Evolutionary conservation across 306 rosid genomes (phyloP).

Genomic region (Comarum palustre): DNA sequence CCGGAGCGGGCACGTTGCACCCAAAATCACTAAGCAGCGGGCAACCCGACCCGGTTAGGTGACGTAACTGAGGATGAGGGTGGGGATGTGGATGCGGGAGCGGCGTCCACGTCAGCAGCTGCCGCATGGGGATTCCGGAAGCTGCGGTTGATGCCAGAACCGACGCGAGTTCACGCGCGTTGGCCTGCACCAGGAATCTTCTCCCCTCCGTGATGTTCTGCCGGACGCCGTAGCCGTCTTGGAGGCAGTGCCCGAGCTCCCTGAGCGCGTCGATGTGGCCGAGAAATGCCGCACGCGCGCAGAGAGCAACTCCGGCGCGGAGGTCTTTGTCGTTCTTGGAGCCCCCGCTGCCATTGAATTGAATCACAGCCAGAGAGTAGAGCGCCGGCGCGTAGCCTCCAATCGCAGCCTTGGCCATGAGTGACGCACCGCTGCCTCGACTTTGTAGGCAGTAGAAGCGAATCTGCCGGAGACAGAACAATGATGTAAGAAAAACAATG

Average conservation of each 20-base stretch:
- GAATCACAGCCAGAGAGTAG: conserved; percentile 81
- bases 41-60: conserved; percentile 46
- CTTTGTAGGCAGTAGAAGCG: conserved; percentile 79
- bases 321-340: conserved; percentile 81
- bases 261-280: conserved; percentile 88
- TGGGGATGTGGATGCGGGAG: conserved; percentile 24
- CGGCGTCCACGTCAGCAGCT: conserved; percentile 47
- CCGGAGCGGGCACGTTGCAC: conserved; percentile 79
- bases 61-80: conserved; percentile 36
- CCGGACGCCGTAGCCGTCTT: conserved; percentile 92
- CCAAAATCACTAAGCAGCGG: conserved; percentile 81
- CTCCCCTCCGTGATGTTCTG: conserved; percentile 78
- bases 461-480: conserved; percentile 50
- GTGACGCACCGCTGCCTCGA: conserved; percentile 76
- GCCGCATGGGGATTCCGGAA: conserved; percentile 22
- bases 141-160: conserved; percentile 41
- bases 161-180: conserved; percentile 84
- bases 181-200: conserved; percentile 78
- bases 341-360: conserved; percentile 95
- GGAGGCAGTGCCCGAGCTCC: conserved; percentile 90
- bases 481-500: neutral
- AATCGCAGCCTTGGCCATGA: conserved; percentile 90
- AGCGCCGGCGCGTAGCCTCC: conserved; percentile 80
- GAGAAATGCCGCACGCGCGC: conserved; percentile 90
- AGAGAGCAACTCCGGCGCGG: conserved; percentile 77